Base-by-base conservation (phyloP, 345 rosid genomes). In the Linum tenue region DNA sequence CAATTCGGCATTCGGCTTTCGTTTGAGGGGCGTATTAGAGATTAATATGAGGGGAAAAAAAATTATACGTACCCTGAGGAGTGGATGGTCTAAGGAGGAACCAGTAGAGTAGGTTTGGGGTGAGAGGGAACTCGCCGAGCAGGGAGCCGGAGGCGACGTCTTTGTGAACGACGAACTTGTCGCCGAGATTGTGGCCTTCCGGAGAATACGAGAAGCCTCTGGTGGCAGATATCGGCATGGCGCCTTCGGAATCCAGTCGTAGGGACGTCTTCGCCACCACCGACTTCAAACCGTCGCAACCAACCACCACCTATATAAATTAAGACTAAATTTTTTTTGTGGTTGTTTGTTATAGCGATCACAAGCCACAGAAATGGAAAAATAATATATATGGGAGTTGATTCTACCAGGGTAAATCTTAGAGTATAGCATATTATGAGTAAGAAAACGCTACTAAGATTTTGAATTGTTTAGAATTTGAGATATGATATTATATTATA, bases 61-160 rank as follows among this genome's bases (percentile, higher is more conserved):
- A 69, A 5, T 37, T 44, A 10, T 44, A n/a, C 6, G 22, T 77
- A 77, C 81, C 77, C 70, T 43, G 38, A 9, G 78, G n/a, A 58
- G 66, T 67, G 48, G 55, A 67, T 44, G 65, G 53, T 39, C 63
- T 66, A 36, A 72, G 70, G 3, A 65, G 14, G 39, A 73, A 73
- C 81, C 81, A 77, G 43, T 73, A 77, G 37, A 73, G 66, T 7
- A 64, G 50, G 3, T 62, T 65, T 17, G 67, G 56, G 4, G 43
- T 22, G 7, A 77, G 22, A 0, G 81, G 81, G 14, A 70, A 15
- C 17, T 37, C 43, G 12, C 81, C 81, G 17, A 77, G 61, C 14
- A 59, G 63, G 22, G 68, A 43, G 11, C 22, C 10, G 1, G 38
- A 39, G 31, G 7, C 12, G 7, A 44, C 12, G 11, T 22, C 22